phyloP scores from a whole-genome alignment of 805 yeast species.

The Hermanozyma aechmeae region DNA sequence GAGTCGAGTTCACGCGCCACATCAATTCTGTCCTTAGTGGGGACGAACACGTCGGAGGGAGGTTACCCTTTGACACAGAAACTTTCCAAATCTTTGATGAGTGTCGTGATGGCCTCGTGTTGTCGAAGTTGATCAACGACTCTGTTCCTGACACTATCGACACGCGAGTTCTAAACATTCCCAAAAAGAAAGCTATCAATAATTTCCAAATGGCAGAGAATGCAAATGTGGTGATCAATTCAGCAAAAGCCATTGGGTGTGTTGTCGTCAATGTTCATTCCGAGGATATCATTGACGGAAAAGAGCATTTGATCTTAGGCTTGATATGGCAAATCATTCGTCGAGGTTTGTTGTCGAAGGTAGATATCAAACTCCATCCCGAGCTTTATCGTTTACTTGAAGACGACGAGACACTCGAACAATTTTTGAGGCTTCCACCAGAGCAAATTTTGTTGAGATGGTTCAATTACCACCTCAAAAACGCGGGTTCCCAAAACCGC shows the following conservation, averaged over 20 bases:
- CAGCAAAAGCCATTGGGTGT: conserved; percentile 98
- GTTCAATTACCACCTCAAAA: conserved; percentile 93
- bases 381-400: conserved; percentile 90
- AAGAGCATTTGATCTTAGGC: conserved; percentile 85
- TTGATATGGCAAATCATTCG: conserved; percentile 96
- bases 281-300: conserved; percentile 91
- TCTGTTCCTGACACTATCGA: conserved; percentile 98
- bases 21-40: conserved; percentile 88
- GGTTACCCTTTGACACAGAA: conserved; percentile 88
- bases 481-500: conserved; percentile 82
- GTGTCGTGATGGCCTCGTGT: conserved; percentile 87
- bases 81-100: conserved; percentile 95
- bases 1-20: conserved; percentile 92
- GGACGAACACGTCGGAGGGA: conserved; percentile 72
- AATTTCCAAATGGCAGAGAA: conserved; percentile 94
- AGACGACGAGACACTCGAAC: conserved; percentile 95
- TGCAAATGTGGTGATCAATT: conserved; percentile 94
- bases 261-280: conserved; percentile 96
- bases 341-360: conserved; percentile 88
- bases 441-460: conserved; percentile 94
- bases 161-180: conserved; percentile 89
- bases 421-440: conserved; percentile 92
- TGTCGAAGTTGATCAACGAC: conserved; percentile 91
- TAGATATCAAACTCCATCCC: conserved; percentile 93
- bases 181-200: conserved; percentile 73